These are phyloP conservation scores for Durusdinium trenchii DNA, from an alignment of 73 alveolate genomes.

Conservation along the genomic window DNA sequence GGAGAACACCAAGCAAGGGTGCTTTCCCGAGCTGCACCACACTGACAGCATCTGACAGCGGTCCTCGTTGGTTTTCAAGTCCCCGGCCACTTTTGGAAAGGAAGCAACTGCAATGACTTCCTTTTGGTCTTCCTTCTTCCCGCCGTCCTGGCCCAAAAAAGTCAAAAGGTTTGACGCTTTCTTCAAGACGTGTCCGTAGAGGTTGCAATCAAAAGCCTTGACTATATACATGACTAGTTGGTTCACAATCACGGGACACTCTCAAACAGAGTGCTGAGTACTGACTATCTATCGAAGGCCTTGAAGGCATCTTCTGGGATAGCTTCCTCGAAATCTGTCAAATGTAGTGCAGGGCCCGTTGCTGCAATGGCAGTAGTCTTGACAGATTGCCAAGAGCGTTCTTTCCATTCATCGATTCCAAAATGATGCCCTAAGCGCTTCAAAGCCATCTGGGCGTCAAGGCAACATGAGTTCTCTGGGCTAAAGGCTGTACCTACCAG, in stretches of 20 bases:
- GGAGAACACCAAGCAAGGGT: background rate
- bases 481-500: constrained; percentile 8
- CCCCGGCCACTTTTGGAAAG: background rate
- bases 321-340: background rate
- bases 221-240: too few species aligned
- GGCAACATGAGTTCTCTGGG: constrained; percentile 17
- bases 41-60: background rate
- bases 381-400: constrained; percentile 21
- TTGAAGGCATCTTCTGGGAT: background rate
- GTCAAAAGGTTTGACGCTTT: too few species aligned
- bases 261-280: too few species aligned
- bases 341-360: background rate
- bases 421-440: constrained; percentile 65
- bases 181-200: too few species aligned
- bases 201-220: too few species aligned
- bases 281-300: background rate
- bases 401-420: constrained; percentile 7
- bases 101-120: background rate
- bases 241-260: too few species aligned
- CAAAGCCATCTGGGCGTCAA: constrained; percentile 20
- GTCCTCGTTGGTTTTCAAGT: constrained; percentile 17
- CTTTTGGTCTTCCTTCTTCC: background rate
- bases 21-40: background rate
- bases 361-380: background rate
- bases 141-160: constrained; percentile 1